A percentile compares a stretch with the other conserved stretches of the same genome.
Evolutionary conservation across 768 basidiomycete species (phyloP).

Genomic region (Amanita pseudoporphyria): DNA sequence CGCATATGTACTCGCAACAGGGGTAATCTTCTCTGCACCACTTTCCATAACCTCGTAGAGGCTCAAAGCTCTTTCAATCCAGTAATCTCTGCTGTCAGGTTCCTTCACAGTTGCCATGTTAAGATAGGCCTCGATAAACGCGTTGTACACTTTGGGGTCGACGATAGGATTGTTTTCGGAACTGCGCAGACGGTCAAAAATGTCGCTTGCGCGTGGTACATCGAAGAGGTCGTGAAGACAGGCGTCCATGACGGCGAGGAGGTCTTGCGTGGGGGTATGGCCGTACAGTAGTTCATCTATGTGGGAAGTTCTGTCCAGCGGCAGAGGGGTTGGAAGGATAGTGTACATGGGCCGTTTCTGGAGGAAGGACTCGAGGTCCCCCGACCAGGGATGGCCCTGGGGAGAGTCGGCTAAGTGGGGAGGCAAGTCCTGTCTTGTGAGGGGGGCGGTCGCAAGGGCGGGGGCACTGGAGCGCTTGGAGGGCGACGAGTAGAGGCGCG

Average conservation of each 20-base stretch:
- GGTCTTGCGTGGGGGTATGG: conserved; percentile 58
- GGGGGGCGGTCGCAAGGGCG: conserved; percentile 34
- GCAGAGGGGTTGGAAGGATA: conserved; percentile 59
- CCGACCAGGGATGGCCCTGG: too few species aligned
- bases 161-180: conserved; percentile 21
- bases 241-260: conserved; percentile 71
- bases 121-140: conserved; percentile 56
- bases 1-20: conserved; percentile 59
- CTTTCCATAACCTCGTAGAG: conserved; percentile 51
- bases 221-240: conserved; percentile 72
- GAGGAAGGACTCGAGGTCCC: conserved; percentile 44
- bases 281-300: conserved; percentile 47
- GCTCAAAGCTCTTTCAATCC: conserved; percentile 54
- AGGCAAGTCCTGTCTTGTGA: conserved; percentile 29
- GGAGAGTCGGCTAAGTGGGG: conserved; percentile 14
- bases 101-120: conserved; percentile 45
- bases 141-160: conserved; percentile 50
- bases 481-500: conserved; percentile 62
- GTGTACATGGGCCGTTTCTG: conserved; percentile 38
- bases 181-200: conserved; percentile 57
- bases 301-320: conserved; percentile 30
- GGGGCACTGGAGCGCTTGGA: conserved; percentile 46
- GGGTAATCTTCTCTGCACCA: conserved; percentile 33
- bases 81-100: conserved; percentile 31
- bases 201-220: conserved; percentile 61